phyloP scores from a whole-genome alignment of 139 green algal species.

The Pleodorina starrii region DNA sequence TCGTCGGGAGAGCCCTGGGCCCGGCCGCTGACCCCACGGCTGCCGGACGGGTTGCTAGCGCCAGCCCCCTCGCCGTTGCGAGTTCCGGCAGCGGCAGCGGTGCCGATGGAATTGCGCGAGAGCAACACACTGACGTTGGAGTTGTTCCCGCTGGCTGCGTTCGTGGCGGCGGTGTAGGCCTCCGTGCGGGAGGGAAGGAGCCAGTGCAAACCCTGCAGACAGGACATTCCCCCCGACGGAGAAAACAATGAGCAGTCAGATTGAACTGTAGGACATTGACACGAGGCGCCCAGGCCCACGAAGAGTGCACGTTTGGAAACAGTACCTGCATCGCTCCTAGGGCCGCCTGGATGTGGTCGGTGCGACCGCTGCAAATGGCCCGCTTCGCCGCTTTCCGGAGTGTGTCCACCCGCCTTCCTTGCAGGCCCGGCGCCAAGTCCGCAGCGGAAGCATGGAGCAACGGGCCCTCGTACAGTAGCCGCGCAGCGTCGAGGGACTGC shows the following conservation, averaged over 20 bases:
- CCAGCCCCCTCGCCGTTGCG: not conserved
- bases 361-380: not conserved
- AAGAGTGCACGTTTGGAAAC: too few relatives aligned
- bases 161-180: not conserved
- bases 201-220: constrained; percentile 50
- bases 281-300: too few relatives aligned
- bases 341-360: constrained; percentile 1
- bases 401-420: not conserved
- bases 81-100: not conserved
- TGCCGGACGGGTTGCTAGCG: not conserved
- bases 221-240: too few relatives aligned
- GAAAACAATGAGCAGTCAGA: too few relatives aligned
- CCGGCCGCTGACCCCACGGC: not conserved
- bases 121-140: not conserved
- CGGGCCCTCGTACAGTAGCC: constrained; percentile 25
- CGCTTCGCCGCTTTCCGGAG: not conserved
- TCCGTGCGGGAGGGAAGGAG: constrained; percentile 3
- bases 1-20: not conserved
- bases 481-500: constrained; percentile 26
- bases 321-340: constrained; percentile 46
- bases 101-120: not conserved
- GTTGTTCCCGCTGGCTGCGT: not conserved
- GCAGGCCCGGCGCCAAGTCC: constrained; percentile 13
- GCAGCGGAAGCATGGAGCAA: constrained; percentile 26
- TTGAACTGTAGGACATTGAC: too few relatives aligned